A percentile compares a stretch with the other conserved stretches of the same genome.
Evolutionary conservation across 2,329 filamentous ascomycete species (phyloP).

Genomic region (Chaetomiaceae sp.): DNA sequence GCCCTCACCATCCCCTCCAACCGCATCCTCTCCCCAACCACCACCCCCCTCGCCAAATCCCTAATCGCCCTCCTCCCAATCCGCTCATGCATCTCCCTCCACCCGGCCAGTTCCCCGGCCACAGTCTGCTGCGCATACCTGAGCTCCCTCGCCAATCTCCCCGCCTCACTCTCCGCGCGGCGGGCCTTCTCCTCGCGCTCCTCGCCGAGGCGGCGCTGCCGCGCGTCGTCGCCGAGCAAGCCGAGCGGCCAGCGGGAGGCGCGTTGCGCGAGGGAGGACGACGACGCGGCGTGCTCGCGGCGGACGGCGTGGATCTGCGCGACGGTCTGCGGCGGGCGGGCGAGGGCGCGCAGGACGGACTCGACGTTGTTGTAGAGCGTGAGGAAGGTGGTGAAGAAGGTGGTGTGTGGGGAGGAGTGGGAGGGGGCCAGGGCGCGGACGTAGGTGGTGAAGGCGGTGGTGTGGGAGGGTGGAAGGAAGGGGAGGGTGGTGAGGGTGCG

Average conservation of each 20-base stretch:
- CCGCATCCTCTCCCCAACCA: constrained; percentile 72
- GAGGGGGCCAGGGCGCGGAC: constrained; percentile 57
- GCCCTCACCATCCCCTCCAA: constrained; percentile 77
- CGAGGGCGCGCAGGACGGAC: constrained; percentile 72
- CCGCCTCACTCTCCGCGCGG: constrained; percentile 62
- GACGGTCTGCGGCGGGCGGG: constrained; percentile 73
- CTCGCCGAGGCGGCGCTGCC: constrained; percentile 71
- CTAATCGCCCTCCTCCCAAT: constrained; percentile 68
- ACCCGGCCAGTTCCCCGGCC: constrained; percentile 82
- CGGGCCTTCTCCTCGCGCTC: constrained; percentile 78
- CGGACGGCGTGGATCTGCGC: constrained; percentile 66
- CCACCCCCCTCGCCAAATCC: constrained; percentile 69
- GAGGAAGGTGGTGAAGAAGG: constrained; percentile 69
- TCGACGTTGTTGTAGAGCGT: constrained; percentile 79
- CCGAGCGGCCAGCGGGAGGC: constrained; percentile 70
- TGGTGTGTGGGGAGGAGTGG: constrained; percentile 65
- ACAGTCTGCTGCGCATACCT: constrained; percentile 91
- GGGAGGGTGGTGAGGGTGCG: constrained; percentile 48
- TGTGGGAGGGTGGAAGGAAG: constrained; percentile 63
- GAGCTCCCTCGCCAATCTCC: constrained; percentile 71
- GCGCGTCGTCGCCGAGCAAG: constrained; percentile 73
- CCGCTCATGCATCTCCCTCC: constrained; percentile 82
- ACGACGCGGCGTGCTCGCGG: constrained; percentile 73
- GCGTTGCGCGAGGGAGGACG: constrained; percentile 65
- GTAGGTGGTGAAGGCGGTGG: constrained; percentile 66